Conservation (phyloP, 805 yeast genomes). For the Candida lessepsii region DNA sequence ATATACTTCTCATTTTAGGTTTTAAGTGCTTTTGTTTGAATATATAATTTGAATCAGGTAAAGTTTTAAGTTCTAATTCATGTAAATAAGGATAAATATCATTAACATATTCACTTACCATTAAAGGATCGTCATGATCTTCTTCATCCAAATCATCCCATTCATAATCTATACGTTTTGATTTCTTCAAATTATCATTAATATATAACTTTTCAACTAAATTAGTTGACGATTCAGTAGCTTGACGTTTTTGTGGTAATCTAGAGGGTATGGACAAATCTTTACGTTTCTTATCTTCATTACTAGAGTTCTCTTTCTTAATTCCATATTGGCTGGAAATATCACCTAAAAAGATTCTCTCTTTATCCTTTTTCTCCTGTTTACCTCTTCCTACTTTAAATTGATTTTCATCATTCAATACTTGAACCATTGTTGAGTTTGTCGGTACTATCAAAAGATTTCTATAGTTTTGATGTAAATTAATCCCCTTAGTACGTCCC, state of each 20-base stretch:
- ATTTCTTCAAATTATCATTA: slow-evolving; percentile 31
- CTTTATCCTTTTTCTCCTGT: slow-evolving; percentile 11
- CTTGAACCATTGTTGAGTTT: slow-evolving; percentile 13
- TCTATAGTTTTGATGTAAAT: no score
- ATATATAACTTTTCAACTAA: slow-evolving; percentile 33
- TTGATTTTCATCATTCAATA: slow-evolving; percentile 40
- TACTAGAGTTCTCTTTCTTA: slow-evolving; percentile 1
- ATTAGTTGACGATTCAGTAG: slow-evolving; percentile 54
- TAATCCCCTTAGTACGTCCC: no score
- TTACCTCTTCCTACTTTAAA: slow-evolving; percentile 29
- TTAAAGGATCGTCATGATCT: slow-evolving; percentile 68
- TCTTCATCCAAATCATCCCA: slow-evolving; percentile 78
- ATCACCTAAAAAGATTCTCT: slow-evolving; percentile 36
- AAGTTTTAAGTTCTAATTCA: slow-evolving; percentile 66
- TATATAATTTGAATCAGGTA: slow-evolving; percentile 71
- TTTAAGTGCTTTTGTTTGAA: slow-evolving; percentile 62
- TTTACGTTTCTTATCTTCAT: slow-evolving; percentile 20
- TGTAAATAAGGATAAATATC: slow-evolving; percentile 83
- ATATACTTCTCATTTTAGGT: slow-evolving; percentile 80
- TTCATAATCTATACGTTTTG: slow-evolving; percentile 42
- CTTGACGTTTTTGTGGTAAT: slow-evolving; percentile 51
- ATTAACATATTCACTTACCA: slow-evolving; percentile 90
- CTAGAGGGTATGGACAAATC: slow-evolving; percentile 27
- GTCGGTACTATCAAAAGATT: background rate
- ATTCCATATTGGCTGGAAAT: slow-evolving; percentile 37